Evolutionary conservation across 148 eudicot species (phyloP).

Genomic region (Vaccinium vitisidaea): DNA sequence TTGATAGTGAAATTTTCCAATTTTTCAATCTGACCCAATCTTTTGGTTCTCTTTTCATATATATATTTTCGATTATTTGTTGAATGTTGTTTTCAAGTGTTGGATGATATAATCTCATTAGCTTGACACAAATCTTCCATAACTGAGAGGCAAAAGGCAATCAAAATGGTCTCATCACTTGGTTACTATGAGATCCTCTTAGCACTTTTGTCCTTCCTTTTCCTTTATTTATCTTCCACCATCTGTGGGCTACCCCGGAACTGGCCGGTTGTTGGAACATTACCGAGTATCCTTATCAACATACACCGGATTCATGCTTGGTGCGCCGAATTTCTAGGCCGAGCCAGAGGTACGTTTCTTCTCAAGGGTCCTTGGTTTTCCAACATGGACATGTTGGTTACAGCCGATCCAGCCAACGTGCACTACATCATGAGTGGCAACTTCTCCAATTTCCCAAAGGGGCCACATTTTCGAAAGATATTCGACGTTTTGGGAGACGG

Average conservation of each 20-base stretch:
- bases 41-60: no score
- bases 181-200: background rate
- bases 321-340: constrained; percentile 11
- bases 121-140: no score
- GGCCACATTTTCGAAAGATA: constrained; percentile 33
- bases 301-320: constrained; percentile 25
- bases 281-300: constrained; percentile 32
- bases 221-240: background rate
- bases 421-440: constrained; percentile 51
- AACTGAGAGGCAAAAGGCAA: no score
- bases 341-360: constrained; percentile 21
- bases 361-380: constrained; percentile 58
- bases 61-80: no score
- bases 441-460: constrained; percentile 55
- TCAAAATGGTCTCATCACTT: background rate
- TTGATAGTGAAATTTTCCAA: no score
- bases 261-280: constrained; percentile 50
- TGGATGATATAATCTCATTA: background rate
- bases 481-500: constrained; percentile 58
- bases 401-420: constrained; percentile 40
- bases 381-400: constrained; percentile 34
- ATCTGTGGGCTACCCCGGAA: constrained; percentile 10
- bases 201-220: background rate
- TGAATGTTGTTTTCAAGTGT: background rate
- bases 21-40: no score